Base-by-base conservation (phyloP, 192 early-diverging fungal genomes). In the Chytriomyces sp. region DNA sequence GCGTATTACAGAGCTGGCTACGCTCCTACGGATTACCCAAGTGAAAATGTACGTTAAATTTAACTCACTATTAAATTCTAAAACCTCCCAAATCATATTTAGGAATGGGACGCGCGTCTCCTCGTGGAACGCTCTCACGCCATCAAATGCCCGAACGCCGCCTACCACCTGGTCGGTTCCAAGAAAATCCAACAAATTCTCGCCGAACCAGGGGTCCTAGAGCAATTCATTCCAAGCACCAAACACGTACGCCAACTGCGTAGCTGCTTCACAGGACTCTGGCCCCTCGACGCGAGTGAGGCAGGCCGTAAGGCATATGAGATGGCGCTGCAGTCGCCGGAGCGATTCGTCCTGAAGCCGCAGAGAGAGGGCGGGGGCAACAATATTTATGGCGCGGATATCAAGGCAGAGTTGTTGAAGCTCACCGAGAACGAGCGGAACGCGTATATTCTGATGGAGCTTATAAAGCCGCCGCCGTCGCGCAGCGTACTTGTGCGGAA, bases 111-210 rank as follows among this genome's bases (percentile, higher is more conserved):
- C n/a, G 93, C 90, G 3, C 85, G 96, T 70, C 81, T 92, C 52
- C 79, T 92, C 53, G 81, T 96, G 6, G 96, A 99, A 70, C 82
- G 85, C 32, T 95, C 94, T 0, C 74, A 86, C 19, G 77, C 94
- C 0, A 88, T 99, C 66, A 92, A 96, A 58, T 95, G 93, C 69
- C 96, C 96, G 37, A 93, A 84, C 33, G 81, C 92, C 25, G 91
- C 93, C 3, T 96, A 97, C 61, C 96, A 99, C 59, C 77, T 99
- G 28, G 91, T 91, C 5, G 96, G 96, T n/a, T 85, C 92, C 40
- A 99, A 99, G 77, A 99, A 99, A 72, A 86, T 96, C 7, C 96
- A 99, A 75, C 95, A 99, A 75, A 91, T 97, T 7, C 76, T 99
- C 26, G 89, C 95, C 0, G 75, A 82, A 4, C 89, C 94, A 0